Evolutionary conservation across 768 basidiomycete genomes (phyloP).

Genomic region (Naganishia antarctica): DNA sequence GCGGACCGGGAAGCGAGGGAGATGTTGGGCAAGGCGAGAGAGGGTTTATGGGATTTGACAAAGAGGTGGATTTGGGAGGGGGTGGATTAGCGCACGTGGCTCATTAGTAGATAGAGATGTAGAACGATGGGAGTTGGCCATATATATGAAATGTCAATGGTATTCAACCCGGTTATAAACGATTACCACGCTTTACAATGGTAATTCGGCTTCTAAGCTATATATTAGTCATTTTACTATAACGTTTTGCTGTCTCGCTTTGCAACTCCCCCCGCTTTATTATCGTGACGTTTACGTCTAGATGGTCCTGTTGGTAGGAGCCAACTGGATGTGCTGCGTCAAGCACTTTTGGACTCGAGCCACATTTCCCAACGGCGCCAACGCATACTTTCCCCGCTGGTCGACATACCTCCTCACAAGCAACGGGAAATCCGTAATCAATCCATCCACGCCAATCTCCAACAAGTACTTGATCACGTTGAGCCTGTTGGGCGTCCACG

Average conservation of each 20-base stretch:
- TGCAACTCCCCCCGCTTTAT: background rate
- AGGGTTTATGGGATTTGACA: conserved; percentile 89
- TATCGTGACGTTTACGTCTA: background rate
- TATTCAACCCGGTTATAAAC: too few relatives aligned
- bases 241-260: too few relatives aligned
- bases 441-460: conserved; percentile 64
- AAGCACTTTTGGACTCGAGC: conserved; percentile 62
- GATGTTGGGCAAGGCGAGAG: conserved; percentile 72
- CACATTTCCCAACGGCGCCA: conserved; percentile 61
- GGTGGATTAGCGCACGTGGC: conserved; percentile 36
- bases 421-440: conserved; percentile 71
- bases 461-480: conserved; percentile 61
- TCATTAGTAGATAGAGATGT: too few relatives aligned
- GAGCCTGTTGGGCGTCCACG: conserved; percentile 68
- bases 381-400: conserved; percentile 54
- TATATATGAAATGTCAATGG: too few relatives aligned
- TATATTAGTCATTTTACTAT: too few relatives aligned
- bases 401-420: conserved; percentile 59
- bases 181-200: too few relatives aligned
- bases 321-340: conserved; percentile 52
- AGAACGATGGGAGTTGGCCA: too few relatives aligned
- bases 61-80: conserved; percentile 59
- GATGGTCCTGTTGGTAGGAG: conserved; percentile 23
- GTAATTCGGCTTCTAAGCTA: too few relatives aligned
- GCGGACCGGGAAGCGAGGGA: conserved; percentile 77